Evolutionary conservation across 306 rosid species (phyloP).

Genomic region (Canavalia gladiata): DNA sequence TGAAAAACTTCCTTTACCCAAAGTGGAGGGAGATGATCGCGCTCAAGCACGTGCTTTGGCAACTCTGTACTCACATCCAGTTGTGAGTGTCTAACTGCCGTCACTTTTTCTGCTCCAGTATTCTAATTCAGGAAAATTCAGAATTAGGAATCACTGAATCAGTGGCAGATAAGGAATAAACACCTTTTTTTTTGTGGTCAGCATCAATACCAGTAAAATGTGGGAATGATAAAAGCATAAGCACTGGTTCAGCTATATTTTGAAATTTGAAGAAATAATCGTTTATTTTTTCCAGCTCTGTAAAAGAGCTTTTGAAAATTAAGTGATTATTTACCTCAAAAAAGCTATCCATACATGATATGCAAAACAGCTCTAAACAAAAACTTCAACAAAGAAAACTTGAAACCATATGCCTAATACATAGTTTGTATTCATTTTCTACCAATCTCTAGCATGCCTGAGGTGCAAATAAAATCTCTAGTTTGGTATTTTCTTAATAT

Average conservation of each 20-base stretch:
- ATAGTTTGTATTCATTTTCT: slow-evolving; percentile 3
- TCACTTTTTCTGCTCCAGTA: slow-evolving; percentile 15
- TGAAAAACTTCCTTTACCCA: slow-evolving; percentile 78
- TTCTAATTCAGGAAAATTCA: slow-evolving; percentile 30
- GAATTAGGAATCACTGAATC: slow-evolving; percentile 23
- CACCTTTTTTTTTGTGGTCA: neutral
- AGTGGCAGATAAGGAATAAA: neutral
- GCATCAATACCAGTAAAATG: slow-evolving; percentile 3
- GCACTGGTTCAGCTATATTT: too few relatives aligned
- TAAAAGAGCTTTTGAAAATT: too few relatives aligned
- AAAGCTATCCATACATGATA: neutral
- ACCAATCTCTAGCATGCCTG: slow-evolving; percentile 31
- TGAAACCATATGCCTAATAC: neutral
- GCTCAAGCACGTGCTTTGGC: slow-evolving; percentile 91
- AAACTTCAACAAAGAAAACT: slow-evolving; percentile 4
- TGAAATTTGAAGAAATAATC: too few relatives aligned
- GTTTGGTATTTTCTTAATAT: slow-evolving; percentile 1
- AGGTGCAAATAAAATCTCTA: neutral
- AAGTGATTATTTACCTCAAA: too few relatives aligned
- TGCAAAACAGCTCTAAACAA: neutral
- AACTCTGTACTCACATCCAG: slow-evolving; percentile 84
- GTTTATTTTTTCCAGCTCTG: too few relatives aligned
- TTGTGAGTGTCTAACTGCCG: slow-evolving; percentile 60
- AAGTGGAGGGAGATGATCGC: slow-evolving; percentile 87
- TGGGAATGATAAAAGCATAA: neutral